Conservation (phyloP, 2,329 filamentous ascomycete genomes). For the Whalleya microplaca region DNA sequence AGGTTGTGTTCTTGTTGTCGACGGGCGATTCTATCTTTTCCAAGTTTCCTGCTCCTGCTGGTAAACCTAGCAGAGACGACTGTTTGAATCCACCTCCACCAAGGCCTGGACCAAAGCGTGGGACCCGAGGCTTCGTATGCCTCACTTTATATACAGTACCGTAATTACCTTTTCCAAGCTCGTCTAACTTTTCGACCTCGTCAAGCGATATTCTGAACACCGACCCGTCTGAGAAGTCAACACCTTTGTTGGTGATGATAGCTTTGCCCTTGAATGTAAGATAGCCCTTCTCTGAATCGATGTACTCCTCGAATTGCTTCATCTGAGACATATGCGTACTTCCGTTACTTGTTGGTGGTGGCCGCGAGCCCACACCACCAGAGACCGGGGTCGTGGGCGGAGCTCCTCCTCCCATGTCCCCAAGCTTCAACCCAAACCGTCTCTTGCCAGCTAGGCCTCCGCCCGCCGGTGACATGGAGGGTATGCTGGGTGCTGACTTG, state of each 20-base stretch:
- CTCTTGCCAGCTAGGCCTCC: constrained; percentile 65
- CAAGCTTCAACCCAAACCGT: constrained; percentile 63
- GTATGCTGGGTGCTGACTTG: constrained; percentile 57
- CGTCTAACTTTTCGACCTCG: constrained; percentile 86
- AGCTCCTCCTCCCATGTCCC: constrained; percentile 49
- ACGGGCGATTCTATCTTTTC: constrained; percentile 34
- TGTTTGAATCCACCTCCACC: constrained; percentile 53
- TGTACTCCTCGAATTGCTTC: constrained; percentile 72
- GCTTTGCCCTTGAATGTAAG: constrained; percentile 93
- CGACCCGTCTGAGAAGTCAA: constrained; percentile 88
- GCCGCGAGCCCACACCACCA: constrained; percentile 41
- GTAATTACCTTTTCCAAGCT: constrained; percentile 97
- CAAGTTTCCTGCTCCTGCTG: constrained; percentile 30
- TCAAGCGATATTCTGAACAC: constrained; percentile 94
- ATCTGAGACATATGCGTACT: constrained; percentile 52
- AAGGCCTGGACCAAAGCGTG: constrained; percentile 63
- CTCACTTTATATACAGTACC: constrained; percentile 97
- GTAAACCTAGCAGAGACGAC: constrained; percentile 43
- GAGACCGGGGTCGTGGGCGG: constrained; percentile 47
- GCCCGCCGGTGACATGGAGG: constrained; percentile 35
- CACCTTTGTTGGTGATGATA: constrained; percentile 83
- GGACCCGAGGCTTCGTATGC: constrained; percentile 69
- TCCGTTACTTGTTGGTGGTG: constrained; percentile 37
- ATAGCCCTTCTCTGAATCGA: constrained; percentile 89
- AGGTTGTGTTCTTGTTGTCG: constrained; percentile 46